These are phyloP conservation scores for Russula earlei DNA, from an alignment of 768 basidiomycete species.

Conservation along the genomic window DNA sequence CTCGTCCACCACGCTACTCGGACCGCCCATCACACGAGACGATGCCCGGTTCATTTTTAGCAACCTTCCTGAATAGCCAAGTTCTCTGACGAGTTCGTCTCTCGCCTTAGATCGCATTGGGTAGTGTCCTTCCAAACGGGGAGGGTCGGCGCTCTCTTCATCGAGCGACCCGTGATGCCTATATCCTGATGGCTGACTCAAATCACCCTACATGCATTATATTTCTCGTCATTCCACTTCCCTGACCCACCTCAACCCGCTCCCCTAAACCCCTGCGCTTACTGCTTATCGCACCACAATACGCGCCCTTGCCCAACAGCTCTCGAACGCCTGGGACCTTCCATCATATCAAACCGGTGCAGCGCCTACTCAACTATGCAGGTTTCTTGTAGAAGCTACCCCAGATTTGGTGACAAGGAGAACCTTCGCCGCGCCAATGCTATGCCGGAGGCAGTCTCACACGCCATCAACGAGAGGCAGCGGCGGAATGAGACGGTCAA, in stretches of 20 bases:
- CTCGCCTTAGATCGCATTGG: slow-evolving; percentile 55
- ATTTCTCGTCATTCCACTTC: slow-evolving; percentile 74
- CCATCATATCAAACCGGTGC: slow-evolving; percentile 94
- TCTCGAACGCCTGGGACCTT: slow-evolving; percentile 88
- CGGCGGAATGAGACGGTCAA: slow-evolving; percentile 71
- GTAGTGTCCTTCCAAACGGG: slow-evolving; percentile 52
- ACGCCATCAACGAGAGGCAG: slow-evolving; percentile 69
- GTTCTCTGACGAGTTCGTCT: slow-evolving; percentile 59
- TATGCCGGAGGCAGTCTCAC: slow-evolving; percentile 64
- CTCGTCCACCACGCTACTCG: too few species aligned
- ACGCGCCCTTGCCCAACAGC: slow-evolving; percentile 51
- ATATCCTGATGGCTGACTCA: slow-evolving; percentile 22
- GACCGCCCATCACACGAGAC: too few species aligned
- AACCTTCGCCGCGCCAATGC: slow-evolving; percentile 43
- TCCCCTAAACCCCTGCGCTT: slow-evolving; percentile 48
- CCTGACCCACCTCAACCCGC: slow-evolving; percentile 50
- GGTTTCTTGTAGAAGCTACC: slow-evolving; percentile 74
- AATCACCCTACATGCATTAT: slow-evolving; percentile 67
- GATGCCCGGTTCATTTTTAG: too few species aligned
- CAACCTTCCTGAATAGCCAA: slow-evolving; percentile 67
- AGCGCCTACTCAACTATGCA: too few species aligned
- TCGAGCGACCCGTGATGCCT: slow-evolving; percentile 28
- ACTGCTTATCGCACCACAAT: slow-evolving; percentile 58
- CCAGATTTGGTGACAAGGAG: slow-evolving; percentile 54
- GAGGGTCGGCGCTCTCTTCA: slow-evolving; percentile 60